Conservation (phyloP, 2,329 filamentous ascomycete species). For the Samsoniella hepiali region DNA sequence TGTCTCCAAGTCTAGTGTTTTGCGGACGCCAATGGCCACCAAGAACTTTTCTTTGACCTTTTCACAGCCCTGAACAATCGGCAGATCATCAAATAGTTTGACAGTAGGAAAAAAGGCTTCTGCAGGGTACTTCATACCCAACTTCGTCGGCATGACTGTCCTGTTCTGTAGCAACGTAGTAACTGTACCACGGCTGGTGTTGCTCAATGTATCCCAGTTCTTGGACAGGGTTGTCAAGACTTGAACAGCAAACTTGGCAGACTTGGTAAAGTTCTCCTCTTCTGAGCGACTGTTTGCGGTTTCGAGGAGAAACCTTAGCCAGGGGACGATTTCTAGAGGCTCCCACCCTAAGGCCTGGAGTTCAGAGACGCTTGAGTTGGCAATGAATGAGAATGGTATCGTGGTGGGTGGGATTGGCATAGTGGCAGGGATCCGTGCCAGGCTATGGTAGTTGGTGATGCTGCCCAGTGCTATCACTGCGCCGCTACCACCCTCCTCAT, state of each 20-base stretch:
- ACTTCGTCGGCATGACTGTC: constrained; percentile 82
- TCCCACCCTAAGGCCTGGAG: constrained; percentile 83
- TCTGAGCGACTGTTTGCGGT: constrained; percentile 57
- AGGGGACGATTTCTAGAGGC: constrained; percentile 77
- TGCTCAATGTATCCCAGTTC: constrained; percentile 78
- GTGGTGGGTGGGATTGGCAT: constrained; percentile 78
- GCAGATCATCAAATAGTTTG: constrained; percentile 90
- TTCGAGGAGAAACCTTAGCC: constrained; percentile 78
- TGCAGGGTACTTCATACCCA: constrained; percentile 79
- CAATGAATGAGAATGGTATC: constrained; percentile 81
- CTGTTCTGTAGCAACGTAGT: constrained; percentile 61
- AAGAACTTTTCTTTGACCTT: constrained; percentile 90
- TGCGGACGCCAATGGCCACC: constrained; percentile 78
- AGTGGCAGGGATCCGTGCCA: constrained; percentile 75
- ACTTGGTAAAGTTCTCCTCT: constrained; percentile 67
- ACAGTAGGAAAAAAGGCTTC: constrained; percentile 94
- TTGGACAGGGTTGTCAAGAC: constrained; percentile 81
- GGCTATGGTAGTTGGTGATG: constrained; percentile 71
- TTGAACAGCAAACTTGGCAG: constrained; percentile 70
- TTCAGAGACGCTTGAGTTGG: constrained; percentile 61
- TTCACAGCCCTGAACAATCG: constrained; percentile 71
- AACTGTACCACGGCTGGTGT: constrained; percentile 62
- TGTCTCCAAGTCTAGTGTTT: constrained; percentile 90
- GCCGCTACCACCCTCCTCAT: constrained; percentile 58
- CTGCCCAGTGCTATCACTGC: constrained; percentile 73